Conservation (phyloP, 106 monocot genomes). For the Acorus calamus region DNA sequence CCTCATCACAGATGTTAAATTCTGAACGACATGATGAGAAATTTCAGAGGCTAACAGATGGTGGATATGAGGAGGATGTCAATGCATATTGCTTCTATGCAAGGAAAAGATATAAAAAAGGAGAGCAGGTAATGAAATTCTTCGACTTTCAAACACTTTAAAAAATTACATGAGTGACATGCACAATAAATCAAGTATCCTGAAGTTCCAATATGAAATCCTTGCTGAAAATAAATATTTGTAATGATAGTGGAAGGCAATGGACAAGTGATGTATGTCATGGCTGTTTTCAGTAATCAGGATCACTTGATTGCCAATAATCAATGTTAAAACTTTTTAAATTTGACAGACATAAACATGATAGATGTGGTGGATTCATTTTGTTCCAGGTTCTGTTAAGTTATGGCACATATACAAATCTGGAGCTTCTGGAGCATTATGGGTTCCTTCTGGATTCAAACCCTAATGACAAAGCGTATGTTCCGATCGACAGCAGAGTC, state of each 20-base stretch:
- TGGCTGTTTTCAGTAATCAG: too few species aligned
- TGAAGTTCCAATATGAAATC: too few species aligned
- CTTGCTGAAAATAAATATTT: too few species aligned
- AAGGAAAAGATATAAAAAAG: slow-evolving; percentile 55
- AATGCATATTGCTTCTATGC: slow-evolving; percentile 90
- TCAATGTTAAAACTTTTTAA: neutral
- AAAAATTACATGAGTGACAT: too few species aligned
- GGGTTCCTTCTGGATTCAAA: slow-evolving; percentile 69
- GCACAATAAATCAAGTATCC: too few species aligned
- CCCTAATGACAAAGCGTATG: slow-evolving; percentile 73
- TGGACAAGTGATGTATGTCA: too few species aligned
- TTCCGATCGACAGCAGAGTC: slow-evolving; percentile 31
- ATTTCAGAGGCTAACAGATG: slow-evolving; percentile 66
- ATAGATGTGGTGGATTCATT: neutral
- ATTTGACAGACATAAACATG: neutral
- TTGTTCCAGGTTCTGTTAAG: slow-evolving; percentile 72
- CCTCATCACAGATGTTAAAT: slow-evolving; percentile 6
- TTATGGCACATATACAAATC: slow-evolving; percentile 85
- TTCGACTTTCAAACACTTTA: too few species aligned
- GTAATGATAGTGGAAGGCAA: too few species aligned
- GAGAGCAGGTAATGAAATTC: slow-evolving; percentile 45
- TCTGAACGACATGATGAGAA: slow-evolving; percentile 12
- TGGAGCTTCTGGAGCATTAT: slow-evolving; percentile 95
- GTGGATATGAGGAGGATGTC: slow-evolving; percentile 59
- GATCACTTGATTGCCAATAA: neutral